phyloP scores from a whole-genome alignment of 2,329 filamentous ascomycete species.

The Chaetothyriales sp. region DNA sequence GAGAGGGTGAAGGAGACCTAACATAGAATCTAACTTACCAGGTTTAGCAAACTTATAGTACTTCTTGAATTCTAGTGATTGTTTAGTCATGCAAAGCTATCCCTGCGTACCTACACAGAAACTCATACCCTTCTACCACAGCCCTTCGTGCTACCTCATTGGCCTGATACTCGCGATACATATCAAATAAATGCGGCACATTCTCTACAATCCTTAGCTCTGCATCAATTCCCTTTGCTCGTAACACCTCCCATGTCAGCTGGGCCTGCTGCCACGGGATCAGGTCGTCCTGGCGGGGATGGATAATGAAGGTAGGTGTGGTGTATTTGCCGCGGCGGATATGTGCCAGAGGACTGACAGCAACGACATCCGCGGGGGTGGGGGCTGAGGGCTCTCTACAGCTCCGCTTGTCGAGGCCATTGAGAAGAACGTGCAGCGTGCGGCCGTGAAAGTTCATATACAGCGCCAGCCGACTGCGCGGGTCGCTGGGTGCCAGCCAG shows the following conservation, averaged over 20 bases:
- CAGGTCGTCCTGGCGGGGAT: slow-evolving; percentile 15
- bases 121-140: background rate
- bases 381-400: background rate
- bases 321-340: slow-evolving; percentile 7
- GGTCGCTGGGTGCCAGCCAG: slow-evolving; percentile 18
- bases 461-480: slow-evolving; percentile 26
- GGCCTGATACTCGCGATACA: background rate
- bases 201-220: background rate
- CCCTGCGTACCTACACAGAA: background rate
- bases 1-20: no score
- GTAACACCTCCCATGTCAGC: background rate
- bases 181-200: background rate
- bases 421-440: slow-evolving; percentile 26
- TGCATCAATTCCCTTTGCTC: background rate
- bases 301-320: slow-evolving; percentile 17
- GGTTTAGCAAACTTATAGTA: no score
- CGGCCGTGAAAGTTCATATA: slow-evolving; percentile 33
- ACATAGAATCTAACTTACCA: no score
- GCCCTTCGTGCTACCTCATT: background rate
- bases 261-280: slow-evolving; percentile 1
- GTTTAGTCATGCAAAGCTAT: background rate
- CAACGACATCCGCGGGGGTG: slow-evolving; percentile 1
- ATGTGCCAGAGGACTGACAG: slow-evolving; percentile 16
- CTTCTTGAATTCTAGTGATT: no score
- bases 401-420: slow-evolving; percentile 10